These are phyloP conservation scores for Micractinium sp. DNA, from an alignment of 139 green algal species.

Conservation along the genomic window DNA sequence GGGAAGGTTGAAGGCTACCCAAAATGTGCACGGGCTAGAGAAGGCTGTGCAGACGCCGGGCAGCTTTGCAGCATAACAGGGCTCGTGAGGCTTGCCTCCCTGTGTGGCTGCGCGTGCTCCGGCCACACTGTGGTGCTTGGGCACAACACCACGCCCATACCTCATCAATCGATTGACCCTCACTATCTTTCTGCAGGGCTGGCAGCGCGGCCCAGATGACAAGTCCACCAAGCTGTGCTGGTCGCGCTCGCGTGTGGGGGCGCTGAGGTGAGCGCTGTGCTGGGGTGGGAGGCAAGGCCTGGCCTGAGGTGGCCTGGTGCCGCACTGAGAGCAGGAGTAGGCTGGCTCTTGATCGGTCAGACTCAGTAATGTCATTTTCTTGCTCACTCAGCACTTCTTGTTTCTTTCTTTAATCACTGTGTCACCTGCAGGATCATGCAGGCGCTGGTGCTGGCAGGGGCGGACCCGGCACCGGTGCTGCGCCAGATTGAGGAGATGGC, in stretches of 20 bases:
- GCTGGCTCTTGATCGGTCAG: too few species aligned
- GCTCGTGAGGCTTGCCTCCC: too few species aligned
- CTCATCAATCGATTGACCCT: not conserved
- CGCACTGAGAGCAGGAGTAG: too few species aligned
- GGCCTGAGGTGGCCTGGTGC: too few species aligned
- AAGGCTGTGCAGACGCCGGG: too few species aligned
- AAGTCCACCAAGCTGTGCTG: not conserved
- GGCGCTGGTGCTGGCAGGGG: constrained; percentile 11
- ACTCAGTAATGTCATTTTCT: too few species aligned
- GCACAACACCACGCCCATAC: not conserved
- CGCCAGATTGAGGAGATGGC: not conserved
- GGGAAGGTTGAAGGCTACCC: not conserved
- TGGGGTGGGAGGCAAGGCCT: too few species aligned
- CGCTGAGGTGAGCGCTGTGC: not conserved
- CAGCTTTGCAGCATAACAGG: too few species aligned
- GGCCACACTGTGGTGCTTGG: not conserved
- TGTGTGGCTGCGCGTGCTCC: too few species aligned
- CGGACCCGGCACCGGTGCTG: not conserved
- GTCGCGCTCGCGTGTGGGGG: not conserved
- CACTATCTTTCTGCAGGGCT: not conserved
- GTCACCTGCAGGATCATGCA: not conserved
- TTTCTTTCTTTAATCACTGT: too few species aligned
- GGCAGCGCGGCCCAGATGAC: not conserved
- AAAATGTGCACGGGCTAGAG: too few species aligned
- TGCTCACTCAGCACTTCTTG: too few species aligned